Evolutionary conservation across 441 rosid species (phyloP), one percentile per base, ranked within the genome.

Genomic region (Populus hybrid): DNA sequence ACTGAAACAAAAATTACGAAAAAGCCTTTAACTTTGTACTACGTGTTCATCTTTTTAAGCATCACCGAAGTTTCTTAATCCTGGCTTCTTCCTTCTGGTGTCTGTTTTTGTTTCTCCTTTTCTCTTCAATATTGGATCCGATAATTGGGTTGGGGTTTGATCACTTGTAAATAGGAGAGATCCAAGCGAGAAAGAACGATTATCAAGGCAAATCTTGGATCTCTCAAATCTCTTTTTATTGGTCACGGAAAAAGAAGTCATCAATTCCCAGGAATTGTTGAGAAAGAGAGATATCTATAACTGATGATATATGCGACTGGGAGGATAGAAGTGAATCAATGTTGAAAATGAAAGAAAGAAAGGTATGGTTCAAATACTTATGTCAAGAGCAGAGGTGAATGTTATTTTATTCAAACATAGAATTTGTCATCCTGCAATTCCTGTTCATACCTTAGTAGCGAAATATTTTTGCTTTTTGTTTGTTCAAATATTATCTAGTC

Each of bases 151-250:
- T 63, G 57, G 57, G 57, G 57, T 16, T 50, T 70, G 30, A 20
- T 53, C 2, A n/a, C 66, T 53, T 67, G 77, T 46, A 20, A 59
- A 36, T 40, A 81, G 32, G 76, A 75, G 57, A 79, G 82, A 81
- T 79, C 84, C 82, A 76, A 21, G 72, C 42, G 69, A 78, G 80
- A 35, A 69, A 76, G 67, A 74, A 71, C 82, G 71, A 4, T 46
- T 73, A 72, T 79, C 76, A 53, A 77, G 76, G 81, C 69, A 75
- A 71, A 50, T 79, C 73, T 65, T 70, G 80, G 83, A 81, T 69
- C 86, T 10, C 24, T 46, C 46, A 23, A 38, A 57, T 7, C 35
- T 57, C 81, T 70, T 18, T 77, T 32, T 24, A 23, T 21, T 26
- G 69, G 57, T 14, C 57, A 14, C 57, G 57, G 18, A 50, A 50